Percentiles rank a stretch among this genome's conserved stretches.
Conservation (phyloP, 352 stramenopile species). For the Pythium folliculosum region DNA sequence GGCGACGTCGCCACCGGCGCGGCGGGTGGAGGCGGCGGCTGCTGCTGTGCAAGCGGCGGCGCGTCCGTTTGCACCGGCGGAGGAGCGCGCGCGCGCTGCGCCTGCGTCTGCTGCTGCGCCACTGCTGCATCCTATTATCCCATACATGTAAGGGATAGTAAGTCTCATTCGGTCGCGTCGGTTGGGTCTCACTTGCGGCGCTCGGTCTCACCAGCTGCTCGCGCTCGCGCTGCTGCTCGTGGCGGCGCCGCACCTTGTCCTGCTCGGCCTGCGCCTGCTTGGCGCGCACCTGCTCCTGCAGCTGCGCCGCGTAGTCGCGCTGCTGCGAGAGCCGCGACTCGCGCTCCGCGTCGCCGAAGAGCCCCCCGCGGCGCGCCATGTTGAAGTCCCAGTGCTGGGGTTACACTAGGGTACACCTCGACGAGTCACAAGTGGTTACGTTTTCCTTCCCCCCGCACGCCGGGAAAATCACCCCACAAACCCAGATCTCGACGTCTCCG, state of each 20-base stretch:
- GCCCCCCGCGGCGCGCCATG: constrained; percentile 34
- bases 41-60: background rate
- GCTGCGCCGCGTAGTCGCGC: constrained; percentile 62
- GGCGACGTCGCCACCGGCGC: background rate
- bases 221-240: constrained; percentile 57
- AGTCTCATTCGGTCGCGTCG: background rate
- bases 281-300: constrained; percentile 61
- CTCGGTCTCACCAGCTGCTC: constrained; percentile 31
- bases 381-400: background rate
- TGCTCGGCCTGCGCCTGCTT: constrained; percentile 53
- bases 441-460: too few relatives aligned
- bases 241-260: constrained; percentile 38
- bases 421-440: background rate
- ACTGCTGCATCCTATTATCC: too few relatives aligned
- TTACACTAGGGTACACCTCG: background rate
- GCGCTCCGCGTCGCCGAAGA: constrained; percentile 50
- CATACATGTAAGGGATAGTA: too few relatives aligned
- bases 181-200: background rate
- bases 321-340: constrained; percentile 56
- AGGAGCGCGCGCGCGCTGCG: background rate
- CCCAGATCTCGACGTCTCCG: too few relatives aligned
- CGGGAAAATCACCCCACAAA: too few relatives aligned
- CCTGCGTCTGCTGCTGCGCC: background rate
- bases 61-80: background rate
- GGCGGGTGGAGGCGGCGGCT: background rate